phyloP scores from a whole-genome alignment of 2,329 filamentous ascomycete genomes.

The Fusarium foetens region DNA sequence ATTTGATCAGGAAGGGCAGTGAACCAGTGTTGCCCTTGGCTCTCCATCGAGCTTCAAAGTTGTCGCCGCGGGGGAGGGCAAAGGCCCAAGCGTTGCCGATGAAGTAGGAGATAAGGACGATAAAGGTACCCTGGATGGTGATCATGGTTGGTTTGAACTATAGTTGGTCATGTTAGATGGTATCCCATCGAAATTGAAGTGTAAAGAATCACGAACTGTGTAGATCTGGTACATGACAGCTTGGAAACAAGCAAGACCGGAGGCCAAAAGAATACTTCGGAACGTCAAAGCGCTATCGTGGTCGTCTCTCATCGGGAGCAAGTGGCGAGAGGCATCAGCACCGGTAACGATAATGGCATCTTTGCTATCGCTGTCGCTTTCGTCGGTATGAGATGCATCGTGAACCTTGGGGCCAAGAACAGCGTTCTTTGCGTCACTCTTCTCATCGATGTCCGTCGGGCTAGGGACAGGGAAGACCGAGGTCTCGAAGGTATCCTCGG shows the following conservation, averaged over 20 bases:
- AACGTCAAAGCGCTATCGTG: constrained; percentile 63
- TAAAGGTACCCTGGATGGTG: constrained; percentile 63
- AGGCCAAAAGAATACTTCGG: constrained; percentile 62
- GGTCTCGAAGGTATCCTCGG: constrained; percentile 5
- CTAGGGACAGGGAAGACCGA: constrained; percentile 33
- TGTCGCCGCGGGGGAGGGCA: constrained; percentile 62
- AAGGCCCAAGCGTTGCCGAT: constrained; percentile 54
- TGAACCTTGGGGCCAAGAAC: neutral
- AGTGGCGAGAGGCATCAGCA: constrained; percentile 59
- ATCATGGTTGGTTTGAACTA: constrained; percentile 64
- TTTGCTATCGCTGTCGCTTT: constrained; percentile 51
- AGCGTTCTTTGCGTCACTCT: constrained; percentile 9
- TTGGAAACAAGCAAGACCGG: constrained; percentile 61
- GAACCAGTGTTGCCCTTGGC: constrained; percentile 53
- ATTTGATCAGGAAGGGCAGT: constrained; percentile 53
- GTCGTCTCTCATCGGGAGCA: constrained; percentile 65
- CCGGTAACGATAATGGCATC: constrained; percentile 62
- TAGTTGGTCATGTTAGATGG: neutral
- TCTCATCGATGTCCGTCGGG: constrained; percentile 25
- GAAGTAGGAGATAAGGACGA: constrained; percentile 67
- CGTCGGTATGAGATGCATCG: constrained; percentile 26
- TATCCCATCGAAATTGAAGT: fast-evolving
- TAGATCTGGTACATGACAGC: constrained; percentile 68
- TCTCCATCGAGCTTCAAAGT: constrained; percentile 59
- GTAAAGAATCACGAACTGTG: constrained; percentile 48